A percentile compares a stretch with the other conserved stretches of the same genome.
Evolutionary conservation across 2,329 filamentous ascomycete species (phyloP).

Genomic region (Scedosporium apiospermum): DNA sequence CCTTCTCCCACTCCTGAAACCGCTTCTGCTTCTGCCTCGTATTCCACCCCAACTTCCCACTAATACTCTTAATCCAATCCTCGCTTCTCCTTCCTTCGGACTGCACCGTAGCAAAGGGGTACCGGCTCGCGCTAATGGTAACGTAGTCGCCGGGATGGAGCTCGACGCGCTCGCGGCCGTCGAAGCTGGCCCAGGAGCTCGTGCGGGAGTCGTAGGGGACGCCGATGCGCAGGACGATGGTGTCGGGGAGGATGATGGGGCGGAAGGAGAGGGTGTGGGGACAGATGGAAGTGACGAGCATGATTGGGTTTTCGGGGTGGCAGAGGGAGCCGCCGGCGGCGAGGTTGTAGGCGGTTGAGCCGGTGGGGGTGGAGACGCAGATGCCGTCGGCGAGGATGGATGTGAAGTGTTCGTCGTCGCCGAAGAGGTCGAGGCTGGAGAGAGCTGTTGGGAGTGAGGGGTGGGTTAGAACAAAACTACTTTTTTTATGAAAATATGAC

Average conservation of each 20-base stretch:
- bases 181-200: conserved; percentile 94
- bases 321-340: conserved; percentile 91
- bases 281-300: conserved; percentile 88
- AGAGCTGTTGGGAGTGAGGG: conserved; percentile 48
- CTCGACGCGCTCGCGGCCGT: conserved; percentile 82
- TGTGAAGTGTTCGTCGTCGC: conserved; percentile 91
- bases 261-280: conserved; percentile 92
- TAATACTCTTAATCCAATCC: conserved; percentile 77
- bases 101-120: conserved; percentile 71
- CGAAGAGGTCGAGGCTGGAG: conserved; percentile 86
- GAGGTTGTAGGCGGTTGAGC: conserved; percentile 90
- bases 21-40: conserved; percentile 67
- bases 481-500: background rate
- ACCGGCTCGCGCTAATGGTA: conserved; percentile 70
- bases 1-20: conserved; percentile 38
- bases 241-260: conserved; percentile 93
- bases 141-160: conserved; percentile 72
- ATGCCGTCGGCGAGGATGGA: conserved; percentile 88
- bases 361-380: conserved; percentile 88
- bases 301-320: conserved; percentile 93
- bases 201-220: conserved; percentile 91
- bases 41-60: conserved; percentile 72
- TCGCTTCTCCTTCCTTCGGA: conserved; percentile 59
- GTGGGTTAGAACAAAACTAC: background rate
- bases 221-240: conserved; percentile 83